Evolutionary conservation across 768 basidiomycete genomes (phyloP).

Genomic region (Leucosporidium yakuticum): DNA sequence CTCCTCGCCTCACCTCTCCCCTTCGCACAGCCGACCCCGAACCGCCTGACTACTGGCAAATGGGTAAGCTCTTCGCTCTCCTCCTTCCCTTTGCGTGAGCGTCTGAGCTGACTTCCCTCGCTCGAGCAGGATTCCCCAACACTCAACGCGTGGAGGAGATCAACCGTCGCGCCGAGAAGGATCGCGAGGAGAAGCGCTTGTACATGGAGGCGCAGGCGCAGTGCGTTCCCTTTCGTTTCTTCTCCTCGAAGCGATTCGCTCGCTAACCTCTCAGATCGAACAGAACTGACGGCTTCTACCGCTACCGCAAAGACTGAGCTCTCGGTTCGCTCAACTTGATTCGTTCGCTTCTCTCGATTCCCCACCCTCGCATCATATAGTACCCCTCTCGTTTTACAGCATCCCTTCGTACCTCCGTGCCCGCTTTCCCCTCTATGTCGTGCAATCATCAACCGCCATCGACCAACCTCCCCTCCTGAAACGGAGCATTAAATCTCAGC

Average conservation of each 20-base stretch:
- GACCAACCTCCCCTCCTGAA: constrained; percentile 43
- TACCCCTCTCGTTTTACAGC: too few species aligned
- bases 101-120: background rate
- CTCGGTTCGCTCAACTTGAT: too few species aligned
- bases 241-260: constrained; percentile 1
- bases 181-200: constrained; percentile 58
- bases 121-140: constrained; percentile 77
- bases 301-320: background rate
- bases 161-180: constrained; percentile 64
- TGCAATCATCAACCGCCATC: background rate
- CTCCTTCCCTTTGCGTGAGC: background rate
- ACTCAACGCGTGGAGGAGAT: constrained; percentile 75
- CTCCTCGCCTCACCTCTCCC: constrained; percentile 58
- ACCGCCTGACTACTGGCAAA: constrained; percentile 70
- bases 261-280: background rate
- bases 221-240: constrained; percentile 1
- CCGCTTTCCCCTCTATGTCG: background rate
- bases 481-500: constrained; percentile 89
- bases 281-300: constrained; percentile 2
- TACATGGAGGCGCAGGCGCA: constrained; percentile 56
- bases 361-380: too few species aligned
- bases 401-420: too few species aligned
- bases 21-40: constrained; percentile 67
- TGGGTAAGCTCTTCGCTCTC: constrained; percentile 2
- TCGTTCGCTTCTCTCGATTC: too few species aligned